Evolutionary conservation across 345 rosid species (phyloP).

Genomic region (Salix viminalis): DNA sequence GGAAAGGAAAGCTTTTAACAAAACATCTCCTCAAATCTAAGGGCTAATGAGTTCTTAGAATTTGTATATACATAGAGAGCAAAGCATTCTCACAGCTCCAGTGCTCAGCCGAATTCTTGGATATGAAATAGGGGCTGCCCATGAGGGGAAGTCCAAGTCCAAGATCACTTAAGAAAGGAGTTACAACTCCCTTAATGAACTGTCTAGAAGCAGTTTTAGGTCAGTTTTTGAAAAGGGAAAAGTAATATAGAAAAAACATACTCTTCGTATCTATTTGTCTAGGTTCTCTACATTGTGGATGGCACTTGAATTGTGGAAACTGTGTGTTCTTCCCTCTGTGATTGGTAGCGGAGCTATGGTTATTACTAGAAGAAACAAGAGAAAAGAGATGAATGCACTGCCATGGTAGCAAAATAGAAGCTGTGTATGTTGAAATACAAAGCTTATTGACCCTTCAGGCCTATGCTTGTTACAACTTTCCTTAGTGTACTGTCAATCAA

Average conservation of each 20-base stretch:
- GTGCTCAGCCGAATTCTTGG: not conserved
- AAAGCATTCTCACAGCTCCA: not conserved
- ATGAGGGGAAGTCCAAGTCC: not conserved
- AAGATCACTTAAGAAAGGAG: not conserved
- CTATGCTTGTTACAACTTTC: not conserved
- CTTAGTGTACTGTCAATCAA: not conserved
- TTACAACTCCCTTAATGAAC: not conserved
- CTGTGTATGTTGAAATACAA: not conserved
- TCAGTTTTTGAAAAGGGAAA: not conserved
- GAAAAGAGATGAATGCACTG: not conserved
- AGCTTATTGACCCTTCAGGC: not conserved
- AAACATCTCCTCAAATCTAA: not conserved
- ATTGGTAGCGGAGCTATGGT: not conserved
- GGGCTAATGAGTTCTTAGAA: not conserved
- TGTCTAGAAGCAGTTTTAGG: not conserved
- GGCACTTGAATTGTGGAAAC: not conserved
- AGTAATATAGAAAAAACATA: not conserved
- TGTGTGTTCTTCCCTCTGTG: not conserved
- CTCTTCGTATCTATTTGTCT: not conserved
- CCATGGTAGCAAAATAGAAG: not conserved
- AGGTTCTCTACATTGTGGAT: not conserved
- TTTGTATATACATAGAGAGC: not conserved
- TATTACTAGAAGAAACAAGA: not conserved
- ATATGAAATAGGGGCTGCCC: not conserved
- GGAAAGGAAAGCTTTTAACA: no score